Percentiles rank a stretch among this genome's conserved stretches.
phyloP scores from a whole-genome alignment of 352 stramenopile genomes.

The Globisporangium middletonii region DNA sequence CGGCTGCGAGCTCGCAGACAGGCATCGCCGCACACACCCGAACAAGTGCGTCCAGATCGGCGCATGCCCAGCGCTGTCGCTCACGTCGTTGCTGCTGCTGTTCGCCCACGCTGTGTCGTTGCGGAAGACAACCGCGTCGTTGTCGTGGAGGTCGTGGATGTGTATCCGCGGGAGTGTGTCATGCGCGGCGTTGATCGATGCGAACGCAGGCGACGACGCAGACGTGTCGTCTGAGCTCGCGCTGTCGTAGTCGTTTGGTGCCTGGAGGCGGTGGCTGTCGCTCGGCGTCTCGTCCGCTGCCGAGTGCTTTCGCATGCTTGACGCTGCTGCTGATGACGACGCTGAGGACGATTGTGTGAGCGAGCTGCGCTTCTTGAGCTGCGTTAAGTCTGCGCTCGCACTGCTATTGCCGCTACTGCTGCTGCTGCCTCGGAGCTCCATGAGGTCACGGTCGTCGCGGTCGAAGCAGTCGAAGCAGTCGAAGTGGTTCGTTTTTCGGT shows the following conservation, averaged over 20 bases:
- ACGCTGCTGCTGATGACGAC: not conserved
- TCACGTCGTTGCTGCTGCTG: not conserved
- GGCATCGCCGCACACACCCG: slow-evolving; percentile 11
- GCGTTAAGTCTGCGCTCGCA: not conserved
- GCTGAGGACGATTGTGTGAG: not conserved
- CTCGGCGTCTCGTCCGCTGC: not conserved
- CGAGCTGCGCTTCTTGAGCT: slow-evolving; percentile 7
- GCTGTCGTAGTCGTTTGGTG: not conserved
- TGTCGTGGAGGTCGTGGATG: not conserved
- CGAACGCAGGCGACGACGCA: not conserved
- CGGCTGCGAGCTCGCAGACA: slow-evolving; percentile 14
- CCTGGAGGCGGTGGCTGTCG: not conserved
- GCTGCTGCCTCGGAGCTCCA: not conserved
- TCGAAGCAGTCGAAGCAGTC: not conserved
- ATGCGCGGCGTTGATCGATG: not conserved
- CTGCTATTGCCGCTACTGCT: not conserved
- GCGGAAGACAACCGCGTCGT: slow-evolving; percentile 1
- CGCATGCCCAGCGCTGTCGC: not conserved
- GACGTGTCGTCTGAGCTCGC: not conserved
- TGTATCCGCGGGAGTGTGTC: slow-evolving; percentile 1
- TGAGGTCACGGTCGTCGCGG: too few species aligned
- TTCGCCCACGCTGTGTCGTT: slow-evolving; percentile 3
- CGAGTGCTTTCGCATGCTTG: not conserved
- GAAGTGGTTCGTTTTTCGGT: too few species aligned
- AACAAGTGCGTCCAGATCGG: slow-evolving; percentile 12